Conservation (phyloP, 129 eudicot genomes). For the Saposhnikovia divaricata region DNA sequence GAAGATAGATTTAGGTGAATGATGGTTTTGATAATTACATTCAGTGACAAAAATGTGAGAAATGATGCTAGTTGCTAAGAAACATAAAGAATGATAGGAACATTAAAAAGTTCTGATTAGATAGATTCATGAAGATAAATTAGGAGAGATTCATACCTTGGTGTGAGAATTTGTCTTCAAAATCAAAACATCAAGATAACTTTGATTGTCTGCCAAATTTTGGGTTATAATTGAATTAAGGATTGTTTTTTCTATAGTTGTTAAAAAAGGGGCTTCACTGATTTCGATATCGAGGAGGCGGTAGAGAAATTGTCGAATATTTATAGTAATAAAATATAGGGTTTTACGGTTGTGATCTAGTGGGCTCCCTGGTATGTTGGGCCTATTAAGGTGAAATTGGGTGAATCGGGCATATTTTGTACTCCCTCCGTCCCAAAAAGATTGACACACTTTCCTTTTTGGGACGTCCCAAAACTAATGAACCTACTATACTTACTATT, state of each 20-base stretch:
- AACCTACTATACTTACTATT: too few species aligned
- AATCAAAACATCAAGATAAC: background rate
- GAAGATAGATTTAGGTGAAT: background rate
- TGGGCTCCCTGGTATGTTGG: background rate
- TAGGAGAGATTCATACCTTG: background rate
- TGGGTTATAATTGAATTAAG: too few species aligned
- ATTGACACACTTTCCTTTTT: too few species aligned
- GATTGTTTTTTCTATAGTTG: too few species aligned
- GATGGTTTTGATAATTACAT: too few species aligned
- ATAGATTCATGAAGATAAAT: constrained; percentile 40
- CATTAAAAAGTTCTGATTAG: constrained; percentile 35
- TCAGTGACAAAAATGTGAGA: constrained; percentile 47
- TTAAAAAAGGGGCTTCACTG: too few species aligned
- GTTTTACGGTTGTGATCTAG: background rate
- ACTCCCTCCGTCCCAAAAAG: too few species aligned
- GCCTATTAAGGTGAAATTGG: background rate
- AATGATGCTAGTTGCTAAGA: constrained; percentile 62
- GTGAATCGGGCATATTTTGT: background rate
- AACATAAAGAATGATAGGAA: constrained; percentile 45
- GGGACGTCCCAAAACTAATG: too few species aligned
- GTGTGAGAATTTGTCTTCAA: background rate
- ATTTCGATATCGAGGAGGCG: background rate
- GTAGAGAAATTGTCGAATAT: background rate
- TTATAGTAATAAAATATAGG: too few species aligned
- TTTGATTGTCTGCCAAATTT: background rate